A percentile compares a stretch with the other conserved stretches of the same genome.
phyloP scores from a whole-genome alignment of 306 rosid species.

The Lithocarpus polystachyus region DNA sequence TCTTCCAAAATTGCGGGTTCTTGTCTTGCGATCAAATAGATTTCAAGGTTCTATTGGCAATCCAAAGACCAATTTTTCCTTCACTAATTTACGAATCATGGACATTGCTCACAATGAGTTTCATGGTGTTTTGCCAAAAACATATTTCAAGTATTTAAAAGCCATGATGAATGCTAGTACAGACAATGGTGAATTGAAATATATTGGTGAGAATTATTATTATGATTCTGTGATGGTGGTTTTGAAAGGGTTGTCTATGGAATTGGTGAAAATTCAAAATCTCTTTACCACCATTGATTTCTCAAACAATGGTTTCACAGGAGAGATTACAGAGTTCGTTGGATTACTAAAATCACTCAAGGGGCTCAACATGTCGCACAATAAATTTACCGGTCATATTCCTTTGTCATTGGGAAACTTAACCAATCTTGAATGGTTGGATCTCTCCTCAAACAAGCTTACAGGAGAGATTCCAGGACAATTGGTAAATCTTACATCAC shows the following conservation, averaged over 20 bases:
- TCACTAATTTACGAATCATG: no score
- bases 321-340: not conserved
- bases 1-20: not conserved
- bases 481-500: not conserved
- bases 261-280: not conserved
- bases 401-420: no score
- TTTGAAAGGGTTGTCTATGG: not conserved
- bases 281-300: constrained; percentile 8
- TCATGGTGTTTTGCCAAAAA: no score
- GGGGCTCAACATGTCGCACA: not conserved
- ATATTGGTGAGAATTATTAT: not conserved
- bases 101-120: no score
- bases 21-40: not conserved
- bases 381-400: not conserved
- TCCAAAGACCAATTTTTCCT: no score
- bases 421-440: no score
- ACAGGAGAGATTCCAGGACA: not conserved
- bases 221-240: not conserved
- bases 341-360: not conserved
- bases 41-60: not conserved
- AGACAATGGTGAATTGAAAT: not conserved
- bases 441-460: no score
- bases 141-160: no score
- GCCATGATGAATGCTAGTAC: no score
- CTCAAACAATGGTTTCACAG: not conserved